These are phyloP conservation scores for Mycena galopus DNA, from an alignment of 768 basidiomycete genomes.

Conservation along the genomic window DNA sequence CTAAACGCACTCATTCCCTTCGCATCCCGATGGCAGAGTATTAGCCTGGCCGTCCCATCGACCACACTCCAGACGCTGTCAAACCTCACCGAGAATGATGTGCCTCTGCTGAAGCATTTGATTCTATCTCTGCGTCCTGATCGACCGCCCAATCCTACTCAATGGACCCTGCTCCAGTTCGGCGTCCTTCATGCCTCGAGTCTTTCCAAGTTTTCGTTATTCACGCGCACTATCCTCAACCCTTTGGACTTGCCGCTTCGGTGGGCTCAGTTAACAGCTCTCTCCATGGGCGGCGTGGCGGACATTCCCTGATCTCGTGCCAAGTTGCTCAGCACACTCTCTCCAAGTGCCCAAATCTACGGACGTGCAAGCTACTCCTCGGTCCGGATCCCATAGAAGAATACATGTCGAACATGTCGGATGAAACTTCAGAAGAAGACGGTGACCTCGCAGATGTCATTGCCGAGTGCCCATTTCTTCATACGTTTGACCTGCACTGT, in stretches of 20 bases:
- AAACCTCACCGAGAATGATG: not conserved
- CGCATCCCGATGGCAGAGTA: conserved; percentile 1
- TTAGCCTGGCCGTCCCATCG: not conserved
- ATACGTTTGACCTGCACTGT: too few relatives aligned
- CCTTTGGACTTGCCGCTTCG: not conserved
- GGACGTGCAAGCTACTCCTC: not conserved
- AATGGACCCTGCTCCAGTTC: not conserved
- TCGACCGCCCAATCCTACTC: not conserved
- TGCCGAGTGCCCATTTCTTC: too few relatives aligned
- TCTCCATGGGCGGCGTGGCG: not conserved
- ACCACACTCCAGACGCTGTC: not conserved
- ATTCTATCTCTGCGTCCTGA: not conserved
- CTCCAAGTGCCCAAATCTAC: conserved; percentile 1
- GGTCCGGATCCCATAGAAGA: too few relatives aligned
- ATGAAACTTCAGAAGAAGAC: too few relatives aligned
- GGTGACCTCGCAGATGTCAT: too few relatives aligned
- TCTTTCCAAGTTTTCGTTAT: not conserved
- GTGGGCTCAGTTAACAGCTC: not conserved
- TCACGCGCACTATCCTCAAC: not conserved
- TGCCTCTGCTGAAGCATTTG: not conserved
- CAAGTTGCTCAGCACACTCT: not conserved
- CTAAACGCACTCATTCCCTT: not conserved
- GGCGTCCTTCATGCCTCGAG: not conserved
- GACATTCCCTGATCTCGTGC: not conserved
- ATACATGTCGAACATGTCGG: too few relatives aligned